These are phyloP conservation scores for Suillus placidus DNA, from an alignment of 768 basidiomycete species.

Conservation along the genomic window DNA sequence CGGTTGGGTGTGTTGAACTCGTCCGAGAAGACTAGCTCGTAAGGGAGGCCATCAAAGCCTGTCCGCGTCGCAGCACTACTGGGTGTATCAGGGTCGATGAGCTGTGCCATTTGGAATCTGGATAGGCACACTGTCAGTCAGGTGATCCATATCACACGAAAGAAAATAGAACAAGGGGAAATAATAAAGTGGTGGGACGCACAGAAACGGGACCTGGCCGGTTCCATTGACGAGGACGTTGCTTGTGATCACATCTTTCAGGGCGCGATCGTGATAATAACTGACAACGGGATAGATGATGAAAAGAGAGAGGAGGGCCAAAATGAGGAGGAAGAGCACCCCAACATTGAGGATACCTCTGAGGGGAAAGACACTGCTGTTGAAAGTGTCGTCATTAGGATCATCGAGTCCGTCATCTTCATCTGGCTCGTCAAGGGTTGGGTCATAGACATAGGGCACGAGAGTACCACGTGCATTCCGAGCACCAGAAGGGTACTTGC, in stretches of 20 bases:
- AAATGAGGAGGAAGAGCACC: constrained; percentile 64
- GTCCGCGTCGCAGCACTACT: constrained; percentile 54
- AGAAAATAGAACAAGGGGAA: constrained; percentile 1
- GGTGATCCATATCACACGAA: constrained; percentile 15
- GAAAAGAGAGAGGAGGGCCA: constrained; percentile 71
- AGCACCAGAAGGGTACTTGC: constrained; percentile 62
- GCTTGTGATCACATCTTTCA: constrained; percentile 53
- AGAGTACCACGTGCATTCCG: constrained; percentile 40
- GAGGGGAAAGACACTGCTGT: constrained; percentile 30
- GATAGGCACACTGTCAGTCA: background rate
- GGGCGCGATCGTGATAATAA: constrained; percentile 46
- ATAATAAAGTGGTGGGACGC: constrained; percentile 19
- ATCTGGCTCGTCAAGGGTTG: constrained; percentile 58
- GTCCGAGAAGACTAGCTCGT: constrained; percentile 68
- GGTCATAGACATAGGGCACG: constrained; percentile 74
- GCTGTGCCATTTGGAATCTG: constrained; percentile 49
- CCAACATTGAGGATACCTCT: constrained; percentile 71
- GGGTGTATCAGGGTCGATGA: constrained; percentile 78
- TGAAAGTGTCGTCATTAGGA: constrained; percentile 40
- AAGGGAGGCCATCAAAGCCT: constrained; percentile 73
- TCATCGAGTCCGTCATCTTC: constrained; percentile 82
- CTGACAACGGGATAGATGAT: constrained; percentile 77
- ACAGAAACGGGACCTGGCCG: constrained; percentile 65
- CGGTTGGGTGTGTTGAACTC: constrained; percentile 62
- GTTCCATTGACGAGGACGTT: constrained; percentile 69